Evolutionary conservation across 306 rosid species (phyloP).

Genomic region (Vigna mungo): DNA sequence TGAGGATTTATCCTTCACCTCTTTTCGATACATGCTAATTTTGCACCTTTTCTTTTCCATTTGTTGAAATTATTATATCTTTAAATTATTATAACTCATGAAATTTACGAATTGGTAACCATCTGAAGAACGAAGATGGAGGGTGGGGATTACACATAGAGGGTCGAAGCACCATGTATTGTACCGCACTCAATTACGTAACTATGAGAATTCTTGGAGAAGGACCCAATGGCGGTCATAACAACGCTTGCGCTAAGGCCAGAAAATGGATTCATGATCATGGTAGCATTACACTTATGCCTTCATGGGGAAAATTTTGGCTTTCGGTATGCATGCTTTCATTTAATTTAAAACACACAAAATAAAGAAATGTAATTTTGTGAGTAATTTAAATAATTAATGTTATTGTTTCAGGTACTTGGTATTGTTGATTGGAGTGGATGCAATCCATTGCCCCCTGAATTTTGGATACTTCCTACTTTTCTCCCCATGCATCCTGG

Average conservation of each 20-base stretch:
- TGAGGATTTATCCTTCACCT: too few relatives aligned
- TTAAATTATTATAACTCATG: too few relatives aligned
- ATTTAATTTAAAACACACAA: too few relatives aligned
- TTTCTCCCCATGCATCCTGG: conserved; percentile 70
- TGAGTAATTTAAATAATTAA: background rate
- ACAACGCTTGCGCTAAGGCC: conserved; percentile 62
- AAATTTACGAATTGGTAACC: too few relatives aligned
- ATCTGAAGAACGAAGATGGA: conserved; percentile 62
- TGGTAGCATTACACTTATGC: conserved; percentile 55
- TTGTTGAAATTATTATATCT: too few relatives aligned
- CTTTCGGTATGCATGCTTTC: conserved; percentile 51
- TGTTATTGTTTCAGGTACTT: conserved; percentile 44
- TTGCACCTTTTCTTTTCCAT: too few relatives aligned
- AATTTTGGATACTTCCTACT: conserved; percentile 74
- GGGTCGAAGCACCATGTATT: background rate
- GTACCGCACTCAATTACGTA: background rate
- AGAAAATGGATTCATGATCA: conserved; percentile 73
- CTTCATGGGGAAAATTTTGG: conserved; percentile 84
- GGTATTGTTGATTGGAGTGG: conserved; percentile 69
- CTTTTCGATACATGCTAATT: too few relatives aligned
- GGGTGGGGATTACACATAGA: background rate
- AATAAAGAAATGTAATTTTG: too few relatives aligned
- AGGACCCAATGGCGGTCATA: background rate
- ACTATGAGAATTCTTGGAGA: conserved; percentile 20
- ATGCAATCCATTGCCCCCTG: conserved; percentile 75